Evolutionary conservation across 768 basidiomycete genomes (phyloP).

Genomic region (Tricholoma terreum): DNA sequence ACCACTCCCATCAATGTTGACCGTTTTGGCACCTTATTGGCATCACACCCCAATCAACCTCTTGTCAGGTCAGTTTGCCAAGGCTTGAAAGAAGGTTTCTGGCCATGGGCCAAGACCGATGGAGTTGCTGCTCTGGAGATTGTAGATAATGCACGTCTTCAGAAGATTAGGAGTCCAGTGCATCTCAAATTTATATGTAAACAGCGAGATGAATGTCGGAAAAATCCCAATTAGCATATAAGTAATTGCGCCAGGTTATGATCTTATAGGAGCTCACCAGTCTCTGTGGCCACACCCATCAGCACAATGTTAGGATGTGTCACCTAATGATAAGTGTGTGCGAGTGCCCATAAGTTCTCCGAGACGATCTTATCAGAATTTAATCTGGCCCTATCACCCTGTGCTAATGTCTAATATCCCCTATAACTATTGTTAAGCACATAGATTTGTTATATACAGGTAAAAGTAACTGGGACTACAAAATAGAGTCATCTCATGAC

Average conservation of each 20-base stretch:
- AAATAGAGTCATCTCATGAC: no score
- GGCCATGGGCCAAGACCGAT: conserved; percentile 10
- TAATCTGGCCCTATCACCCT: no score
- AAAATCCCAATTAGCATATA: no score
- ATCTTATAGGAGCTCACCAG: no score
- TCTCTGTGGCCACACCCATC: no score
- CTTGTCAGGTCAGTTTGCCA: conserved; percentile 4
- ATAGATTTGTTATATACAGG: neutral
- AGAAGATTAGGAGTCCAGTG: no score
- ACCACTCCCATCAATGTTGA: neutral
- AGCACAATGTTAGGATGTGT: no score
- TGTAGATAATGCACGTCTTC: neutral
- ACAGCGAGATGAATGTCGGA: conserved; percentile 12
- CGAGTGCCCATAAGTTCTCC: no score
- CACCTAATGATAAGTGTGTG: neutral
- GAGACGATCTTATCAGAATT: no score
- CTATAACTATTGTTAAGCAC: neutral
- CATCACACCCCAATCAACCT: conserved; percentile 1
- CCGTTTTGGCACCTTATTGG: neutral
- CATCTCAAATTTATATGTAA: conserved; percentile 10
- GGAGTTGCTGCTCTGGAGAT: neutral
- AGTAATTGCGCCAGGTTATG: no score
- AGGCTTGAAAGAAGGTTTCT: conserved; percentile 2
- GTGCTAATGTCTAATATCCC: no score
- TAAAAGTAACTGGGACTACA: no score